These are phyloP conservation scores for Neurospora discreta DNA, from an alignment of 495 filamentous ascomycete species.

Conservation along the genomic window DNA sequence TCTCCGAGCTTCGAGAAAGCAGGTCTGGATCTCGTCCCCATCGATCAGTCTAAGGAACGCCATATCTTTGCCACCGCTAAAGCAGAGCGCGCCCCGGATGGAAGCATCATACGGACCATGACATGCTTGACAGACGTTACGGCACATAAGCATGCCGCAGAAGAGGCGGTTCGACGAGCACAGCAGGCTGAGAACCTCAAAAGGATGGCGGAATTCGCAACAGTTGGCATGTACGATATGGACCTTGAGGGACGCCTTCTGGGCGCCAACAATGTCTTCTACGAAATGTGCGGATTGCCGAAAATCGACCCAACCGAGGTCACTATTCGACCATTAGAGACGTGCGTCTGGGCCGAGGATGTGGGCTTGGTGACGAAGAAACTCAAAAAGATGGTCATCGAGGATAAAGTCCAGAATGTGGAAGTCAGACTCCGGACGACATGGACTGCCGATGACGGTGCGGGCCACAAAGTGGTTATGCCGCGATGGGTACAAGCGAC, in stretches of 20 bases:
- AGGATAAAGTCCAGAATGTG: slow-evolving; percentile 19
- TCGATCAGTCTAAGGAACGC: slow-evolving; percentile 21
- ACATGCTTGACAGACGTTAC: slow-evolving; percentile 38
- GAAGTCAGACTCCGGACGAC: slow-evolving; percentile 26
- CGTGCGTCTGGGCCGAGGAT: slow-evolving; percentile 23
- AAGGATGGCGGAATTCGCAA: slow-evolving; percentile 36
- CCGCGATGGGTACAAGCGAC: slow-evolving; percentile 26
- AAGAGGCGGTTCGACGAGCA: slow-evolving; percentile 31
- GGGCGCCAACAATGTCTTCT: slow-evolving; percentile 34
- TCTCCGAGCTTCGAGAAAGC: slow-evolving; percentile 34
- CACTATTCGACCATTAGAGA: slow-evolving; percentile 26
- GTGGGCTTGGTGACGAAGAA: slow-evolving; percentile 13
- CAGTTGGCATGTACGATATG: slow-evolving; percentile 39
- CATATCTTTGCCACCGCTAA: slow-evolving; percentile 29
- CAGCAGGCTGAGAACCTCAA: slow-evolving; percentile 38
- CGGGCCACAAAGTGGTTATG: slow-evolving; percentile 17
- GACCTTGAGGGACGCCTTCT: slow-evolving; percentile 30
- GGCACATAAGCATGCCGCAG: slow-evolving; percentile 28
- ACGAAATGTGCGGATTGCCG: slow-evolving; percentile 30
- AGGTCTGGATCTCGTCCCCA: slow-evolving; percentile 21
- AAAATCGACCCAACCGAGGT: slow-evolving; percentile 20
- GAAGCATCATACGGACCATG: slow-evolving; percentile 27
- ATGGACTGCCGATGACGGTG: slow-evolving; percentile 20
- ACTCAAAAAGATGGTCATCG: slow-evolving; percentile 16
- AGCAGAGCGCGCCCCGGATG: slow-evolving; percentile 27